These are phyloP conservation scores for Aspergillus vadensis DNA, from an alignment of 2,329 filamentous ascomycete genomes.

Conservation along the genomic window DNA sequence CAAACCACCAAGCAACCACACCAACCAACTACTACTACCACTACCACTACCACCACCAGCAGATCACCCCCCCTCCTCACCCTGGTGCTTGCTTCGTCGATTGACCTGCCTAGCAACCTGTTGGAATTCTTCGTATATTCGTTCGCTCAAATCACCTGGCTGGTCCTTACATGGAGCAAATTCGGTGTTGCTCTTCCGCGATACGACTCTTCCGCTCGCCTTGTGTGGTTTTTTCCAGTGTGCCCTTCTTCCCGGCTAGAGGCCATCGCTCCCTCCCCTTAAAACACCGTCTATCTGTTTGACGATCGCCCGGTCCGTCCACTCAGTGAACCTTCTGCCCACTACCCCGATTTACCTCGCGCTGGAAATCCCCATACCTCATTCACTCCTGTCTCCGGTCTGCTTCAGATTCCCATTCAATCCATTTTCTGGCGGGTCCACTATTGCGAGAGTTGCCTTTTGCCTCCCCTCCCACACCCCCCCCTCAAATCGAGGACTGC, in stretches of 20 bases:
- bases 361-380: conserved; percentile 11
- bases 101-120: conserved; percentile 14
- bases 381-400: conserved; percentile 1
- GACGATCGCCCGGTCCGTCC: conserved; percentile 20
- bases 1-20: neutral
- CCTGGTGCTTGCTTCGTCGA: conserved; percentile 2
- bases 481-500: neutral
- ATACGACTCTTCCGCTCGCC: conserved; percentile 6
- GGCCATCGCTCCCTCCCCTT: conserved; percentile 29
- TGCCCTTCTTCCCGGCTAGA: conserved; percentile 28
- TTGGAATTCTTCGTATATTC: conserved; percentile 11
- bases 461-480: neutral
- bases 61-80: conserved; percentile 10
- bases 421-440: conserved; percentile 11
- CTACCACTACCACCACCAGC: conserved; percentile 10
- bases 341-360: conserved; percentile 17
- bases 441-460: conserved; percentile 2
- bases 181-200: conserved; percentile 11
- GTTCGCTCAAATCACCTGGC: conserved; percentile 18
- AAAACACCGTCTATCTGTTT: conserved; percentile 22
- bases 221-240: conserved; percentile 25
- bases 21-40: neutral
- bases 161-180: conserved; percentile 24
- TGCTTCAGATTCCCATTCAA: conserved; percentile 7
- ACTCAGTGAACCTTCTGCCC: conserved; percentile 14